phyloP scores from a whole-genome alignment of 169 alveolate species.

The Plasmodium billcollinsi region DNA sequence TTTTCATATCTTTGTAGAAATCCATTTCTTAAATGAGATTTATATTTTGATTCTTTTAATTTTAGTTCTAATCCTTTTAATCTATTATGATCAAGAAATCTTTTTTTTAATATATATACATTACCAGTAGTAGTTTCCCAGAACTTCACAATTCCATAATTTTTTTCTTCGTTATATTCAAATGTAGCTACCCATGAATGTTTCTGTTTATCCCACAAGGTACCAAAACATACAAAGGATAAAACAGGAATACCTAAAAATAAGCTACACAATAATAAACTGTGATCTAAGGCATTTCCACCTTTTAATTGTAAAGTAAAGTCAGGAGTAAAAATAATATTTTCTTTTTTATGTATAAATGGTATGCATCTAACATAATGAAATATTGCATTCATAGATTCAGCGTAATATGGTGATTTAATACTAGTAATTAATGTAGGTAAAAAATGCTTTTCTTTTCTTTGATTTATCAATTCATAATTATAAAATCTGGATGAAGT shows the following conservation, averaged over 20 bases:
- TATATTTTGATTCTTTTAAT: slow-evolving; percentile 55
- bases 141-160: slow-evolving; percentile 79
- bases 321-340: slow-evolving; percentile 83
- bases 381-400: slow-evolving; percentile 77
- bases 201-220: slow-evolving; percentile 79
- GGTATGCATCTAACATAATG: slow-evolving; percentile 81
- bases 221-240: slow-evolving; percentile 87
- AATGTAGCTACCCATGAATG: slow-evolving; percentile 88
- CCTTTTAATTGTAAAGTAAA: slow-evolving; percentile 86
- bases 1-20: slow-evolving; percentile 25
- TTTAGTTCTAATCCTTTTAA: slow-evolving; percentile 46
- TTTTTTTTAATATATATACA: slow-evolving; percentile 77
- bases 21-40: slow-evolving; percentile 50
- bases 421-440: slow-evolving; percentile 77
- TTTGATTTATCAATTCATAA: slow-evolving; percentile 77
- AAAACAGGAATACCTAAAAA: slow-evolving; percentile 84
- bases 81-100: slow-evolving; percentile 65
- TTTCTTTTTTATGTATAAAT: slow-evolving; percentile 77
- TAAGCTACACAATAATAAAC: slow-evolving; percentile 82
- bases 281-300: slow-evolving; percentile 88
- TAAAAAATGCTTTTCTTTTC: slow-evolving; percentile 76
- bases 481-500: slow-evolving; percentile 70
- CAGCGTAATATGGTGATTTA: slow-evolving; percentile 76
- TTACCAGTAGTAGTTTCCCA: slow-evolving; percentile 89
- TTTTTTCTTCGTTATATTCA: slow-evolving; percentile 66